phyloP scores from a whole-genome alignment of 2,329 filamentous ascomycete genomes.

The Acarospora socialis region DNA sequence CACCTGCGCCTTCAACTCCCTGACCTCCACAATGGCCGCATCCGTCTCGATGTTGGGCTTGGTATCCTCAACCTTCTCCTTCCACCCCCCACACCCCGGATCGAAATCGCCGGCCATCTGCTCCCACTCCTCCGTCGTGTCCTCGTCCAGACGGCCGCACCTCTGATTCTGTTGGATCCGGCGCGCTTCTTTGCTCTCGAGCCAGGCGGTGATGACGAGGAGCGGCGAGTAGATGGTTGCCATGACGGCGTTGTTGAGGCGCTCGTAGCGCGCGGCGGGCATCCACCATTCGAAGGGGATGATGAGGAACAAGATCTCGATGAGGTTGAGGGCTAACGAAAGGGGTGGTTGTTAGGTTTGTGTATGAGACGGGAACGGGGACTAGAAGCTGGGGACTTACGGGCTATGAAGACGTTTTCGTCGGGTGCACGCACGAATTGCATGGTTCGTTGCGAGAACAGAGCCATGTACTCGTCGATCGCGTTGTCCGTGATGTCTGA shows the following conservation, averaged over 20 bases:
- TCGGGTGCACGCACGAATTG: constrained; percentile 93
- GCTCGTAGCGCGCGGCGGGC: constrained; percentile 55
- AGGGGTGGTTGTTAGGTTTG: neutral
- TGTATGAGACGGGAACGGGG: neutral
- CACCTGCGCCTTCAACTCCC: constrained; percentile 34
- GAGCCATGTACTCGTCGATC: constrained; percentile 84
- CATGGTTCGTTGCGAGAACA: constrained; percentile 89
- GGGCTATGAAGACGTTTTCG: constrained; percentile 95
- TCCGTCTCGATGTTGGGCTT: constrained; percentile 75
- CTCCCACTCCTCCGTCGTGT: constrained; percentile 86
- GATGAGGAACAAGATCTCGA: constrained; percentile 69
- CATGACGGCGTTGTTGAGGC: constrained; percentile 83
- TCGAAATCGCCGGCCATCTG: constrained; percentile 58
- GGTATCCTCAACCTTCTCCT: constrained; percentile 58
- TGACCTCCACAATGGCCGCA: constrained; percentile 52
- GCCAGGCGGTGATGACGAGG: constrained; percentile 59
- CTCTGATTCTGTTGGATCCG: constrained; percentile 59
- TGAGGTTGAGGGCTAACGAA: constrained; percentile 59
- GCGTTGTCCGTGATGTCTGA: constrained; percentile 88
- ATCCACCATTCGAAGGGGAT: constrained; percentile 95
- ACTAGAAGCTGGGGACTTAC: constrained; percentile 19
- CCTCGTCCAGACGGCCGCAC: constrained; percentile 77
- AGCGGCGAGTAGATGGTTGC: constrained; percentile 70
- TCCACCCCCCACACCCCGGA: constrained; percentile 75
- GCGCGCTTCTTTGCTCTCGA: constrained; percentile 52